phyloP scores from a whole-genome alignment of 2,329 filamentous ascomycete genomes.

The Bipolaris gigantea region DNA sequence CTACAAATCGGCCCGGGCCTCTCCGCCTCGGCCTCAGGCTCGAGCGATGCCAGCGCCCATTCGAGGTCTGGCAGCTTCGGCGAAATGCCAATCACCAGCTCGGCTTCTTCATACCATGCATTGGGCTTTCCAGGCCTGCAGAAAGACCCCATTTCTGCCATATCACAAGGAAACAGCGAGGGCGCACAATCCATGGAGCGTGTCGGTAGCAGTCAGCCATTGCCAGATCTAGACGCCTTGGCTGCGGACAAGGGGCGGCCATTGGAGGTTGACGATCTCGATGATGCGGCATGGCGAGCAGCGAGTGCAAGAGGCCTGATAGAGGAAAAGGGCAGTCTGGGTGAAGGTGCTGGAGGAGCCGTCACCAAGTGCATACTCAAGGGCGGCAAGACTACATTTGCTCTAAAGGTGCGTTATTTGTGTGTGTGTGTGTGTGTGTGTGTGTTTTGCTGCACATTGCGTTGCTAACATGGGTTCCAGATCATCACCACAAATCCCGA shows the following conservation, averaged over 20 bases:
- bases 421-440: no score
- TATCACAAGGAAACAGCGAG: constrained; percentile 74
- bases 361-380: constrained; percentile 89
- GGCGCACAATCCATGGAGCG: constrained; percentile 73
- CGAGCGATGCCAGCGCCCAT: constrained; percentile 79
- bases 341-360: constrained; percentile 92
- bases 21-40: constrained; percentile 74
- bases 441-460: background rate
- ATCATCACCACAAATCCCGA: constrained; percentile 98
- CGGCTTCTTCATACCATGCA: constrained; percentile 79
- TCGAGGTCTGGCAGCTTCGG: constrained; percentile 85
- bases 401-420: constrained; percentile 71
- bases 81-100: constrained; percentile 76
- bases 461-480: constrained; percentile 43
- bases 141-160: constrained; percentile 85
- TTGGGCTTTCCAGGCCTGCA: constrained; percentile 75
- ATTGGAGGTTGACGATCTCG: constrained; percentile 89
- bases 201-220: constrained; percentile 76
- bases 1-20: constrained; percentile 55
- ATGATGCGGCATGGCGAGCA: constrained; percentile 93
- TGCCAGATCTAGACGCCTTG: constrained; percentile 77
- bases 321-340: constrained; percentile 82
- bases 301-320: constrained; percentile 88
- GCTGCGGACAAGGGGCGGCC: constrained; percentile 79
- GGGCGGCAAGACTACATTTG: constrained; percentile 91